Conservation (phyloP, 2,329 filamentous ascomycete genomes). For the Stachybotrys elegans region DNA sequence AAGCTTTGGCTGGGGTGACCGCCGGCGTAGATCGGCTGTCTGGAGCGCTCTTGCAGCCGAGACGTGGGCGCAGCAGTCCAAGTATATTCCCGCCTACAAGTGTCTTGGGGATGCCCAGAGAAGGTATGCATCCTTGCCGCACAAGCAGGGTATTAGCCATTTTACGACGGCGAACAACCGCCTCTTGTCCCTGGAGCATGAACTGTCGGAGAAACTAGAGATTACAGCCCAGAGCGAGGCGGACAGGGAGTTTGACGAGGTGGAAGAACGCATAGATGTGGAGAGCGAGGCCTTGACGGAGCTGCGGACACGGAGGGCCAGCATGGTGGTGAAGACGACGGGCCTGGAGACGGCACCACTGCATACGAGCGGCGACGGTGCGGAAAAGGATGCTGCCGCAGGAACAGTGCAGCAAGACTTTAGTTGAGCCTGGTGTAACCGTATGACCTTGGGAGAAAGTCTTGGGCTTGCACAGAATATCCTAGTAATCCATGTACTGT, state of each 20-base stretch:
- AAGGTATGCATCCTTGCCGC: slow-evolving; percentile 46
- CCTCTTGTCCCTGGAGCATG: slow-evolving; percentile 45
- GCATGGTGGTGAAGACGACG: slow-evolving; percentile 42
- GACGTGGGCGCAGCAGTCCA: slow-evolving; percentile 73
- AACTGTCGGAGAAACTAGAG: slow-evolving; percentile 42
- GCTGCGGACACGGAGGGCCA: slow-evolving; percentile 48
- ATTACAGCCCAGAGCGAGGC: slow-evolving; percentile 20
- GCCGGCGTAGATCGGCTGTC: slow-evolving; percentile 79
- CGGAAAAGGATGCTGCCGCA: slow-evolving; percentile 14
- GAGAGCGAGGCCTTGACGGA: slow-evolving; percentile 52
- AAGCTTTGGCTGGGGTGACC: slow-evolving; percentile 61
- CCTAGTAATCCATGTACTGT: too few species aligned
- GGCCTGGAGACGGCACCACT: slow-evolving; percentile 48
- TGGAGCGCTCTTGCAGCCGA: slow-evolving; percentile 84
- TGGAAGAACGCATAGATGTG: slow-evolving; percentile 41
- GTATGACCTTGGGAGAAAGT: too few species aligned
- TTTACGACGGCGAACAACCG: slow-evolving; percentile 48
- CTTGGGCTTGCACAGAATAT: too few species aligned
- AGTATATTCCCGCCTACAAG: slow-evolving; percentile 71
- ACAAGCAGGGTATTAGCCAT: slow-evolving; percentile 45
- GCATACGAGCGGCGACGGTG: slow-evolving; percentile 17
- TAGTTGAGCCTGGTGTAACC: too few species aligned
- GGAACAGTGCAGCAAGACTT: slow-evolving; percentile 32
- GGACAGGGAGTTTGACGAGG: slow-evolving; percentile 35
- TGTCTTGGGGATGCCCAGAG: slow-evolving; percentile 66